A percentile compares a stretch with the other conserved stretches of the same genome.
These are phyloP conservation scores for Auricularia auricula-judae DNA, from an alignment of 768 basidiomycete species.

Conservation along the genomic window DNA sequence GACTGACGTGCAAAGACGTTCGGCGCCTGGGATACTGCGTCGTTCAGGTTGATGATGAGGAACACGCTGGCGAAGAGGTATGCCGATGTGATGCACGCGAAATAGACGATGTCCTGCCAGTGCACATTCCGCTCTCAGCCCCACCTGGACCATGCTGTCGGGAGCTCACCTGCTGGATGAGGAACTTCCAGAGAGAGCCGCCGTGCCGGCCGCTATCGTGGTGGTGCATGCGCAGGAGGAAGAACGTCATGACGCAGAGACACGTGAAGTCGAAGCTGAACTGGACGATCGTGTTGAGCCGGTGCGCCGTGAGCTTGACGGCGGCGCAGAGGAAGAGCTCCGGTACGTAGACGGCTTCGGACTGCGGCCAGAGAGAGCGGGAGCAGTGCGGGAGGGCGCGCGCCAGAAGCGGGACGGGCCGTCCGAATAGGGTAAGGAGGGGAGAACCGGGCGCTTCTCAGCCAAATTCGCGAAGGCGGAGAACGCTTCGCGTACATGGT, in stretches of 20 bases:
- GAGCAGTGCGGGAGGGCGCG: not conserved
- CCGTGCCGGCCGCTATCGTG: not conserved
- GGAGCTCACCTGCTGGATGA: not conserved
- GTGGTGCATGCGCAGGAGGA: not conserved
- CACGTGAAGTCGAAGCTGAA: not conserved
- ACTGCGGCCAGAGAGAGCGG: not conserved
- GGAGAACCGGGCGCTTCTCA: too few relatives aligned
- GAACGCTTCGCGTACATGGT: not conserved
- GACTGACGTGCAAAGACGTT: not conserved
- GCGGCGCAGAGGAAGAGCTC: not conserved
- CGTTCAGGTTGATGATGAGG: not conserved
- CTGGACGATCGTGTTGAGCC: not conserved
- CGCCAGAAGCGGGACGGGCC: too few relatives aligned
- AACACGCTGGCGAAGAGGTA: not conserved
- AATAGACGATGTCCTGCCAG: not conserved
- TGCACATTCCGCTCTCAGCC: not conserved
- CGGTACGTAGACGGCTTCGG: not conserved
- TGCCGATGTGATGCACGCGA: not conserved
- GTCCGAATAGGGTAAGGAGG: too few relatives aligned
- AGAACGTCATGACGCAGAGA: not conserved
- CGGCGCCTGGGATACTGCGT: not conserved
- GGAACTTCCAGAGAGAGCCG: not conserved
- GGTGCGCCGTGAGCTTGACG: not conserved
- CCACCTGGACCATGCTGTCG: not conserved
- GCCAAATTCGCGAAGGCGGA: too few relatives aligned